These are phyloP conservation scores for Kodamaea lidongshanica DNA, from an alignment of 805 yeast species.

Conservation along the genomic window DNA sequence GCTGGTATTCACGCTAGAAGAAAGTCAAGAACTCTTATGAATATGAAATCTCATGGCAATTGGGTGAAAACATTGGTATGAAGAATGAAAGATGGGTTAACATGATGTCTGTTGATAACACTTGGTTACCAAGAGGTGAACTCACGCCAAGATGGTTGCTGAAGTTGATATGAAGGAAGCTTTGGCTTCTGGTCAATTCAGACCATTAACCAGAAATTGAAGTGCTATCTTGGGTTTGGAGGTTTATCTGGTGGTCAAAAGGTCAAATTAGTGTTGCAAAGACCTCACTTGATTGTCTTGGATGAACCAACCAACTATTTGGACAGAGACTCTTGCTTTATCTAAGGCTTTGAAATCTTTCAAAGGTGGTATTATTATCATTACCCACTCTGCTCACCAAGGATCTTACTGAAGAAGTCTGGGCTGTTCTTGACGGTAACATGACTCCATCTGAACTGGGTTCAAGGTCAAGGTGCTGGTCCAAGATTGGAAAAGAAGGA, in stretches of 20 bases:
- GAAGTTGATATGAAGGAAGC: constrained; percentile 99
- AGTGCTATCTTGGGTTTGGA: constrained; percentile 96
- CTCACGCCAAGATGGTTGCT: constrained; percentile 97
- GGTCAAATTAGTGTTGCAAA: constrained; percentile 98
- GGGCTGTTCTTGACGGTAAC: constrained; percentile 97
- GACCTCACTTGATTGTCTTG: constrained; percentile 98
- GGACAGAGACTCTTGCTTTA: constrained; percentile 98
- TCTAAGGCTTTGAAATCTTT: constrained; percentile 97
- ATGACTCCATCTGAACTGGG: constrained; percentile 99
- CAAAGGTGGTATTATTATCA: constrained; percentile 99
- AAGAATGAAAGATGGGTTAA: constrained; percentile 99
- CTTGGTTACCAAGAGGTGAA: constrained; percentile 99
- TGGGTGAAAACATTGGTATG: constrained; percentile 99
- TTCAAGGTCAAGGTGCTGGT: constrained; percentile 99
- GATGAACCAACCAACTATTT: constrained; percentile 99
- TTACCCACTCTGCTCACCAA: constrained; percentile 99
- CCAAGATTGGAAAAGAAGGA: constrained; percentile 98
- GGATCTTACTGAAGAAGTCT: constrained; percentile 98
- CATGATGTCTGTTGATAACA: constrained; percentile 99
- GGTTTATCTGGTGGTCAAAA: constrained; percentile 99
- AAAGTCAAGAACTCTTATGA: constrained; percentile 99
- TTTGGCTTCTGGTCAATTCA: constrained; percentile 99
- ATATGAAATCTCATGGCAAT: constrained; percentile 94
- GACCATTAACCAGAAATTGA: constrained; percentile 99
- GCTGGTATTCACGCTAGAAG: constrained; percentile 92